Evolutionary conservation across 768 basidiomycete genomes (phyloP).

Genomic region (Pholiota conissans): DNA sequence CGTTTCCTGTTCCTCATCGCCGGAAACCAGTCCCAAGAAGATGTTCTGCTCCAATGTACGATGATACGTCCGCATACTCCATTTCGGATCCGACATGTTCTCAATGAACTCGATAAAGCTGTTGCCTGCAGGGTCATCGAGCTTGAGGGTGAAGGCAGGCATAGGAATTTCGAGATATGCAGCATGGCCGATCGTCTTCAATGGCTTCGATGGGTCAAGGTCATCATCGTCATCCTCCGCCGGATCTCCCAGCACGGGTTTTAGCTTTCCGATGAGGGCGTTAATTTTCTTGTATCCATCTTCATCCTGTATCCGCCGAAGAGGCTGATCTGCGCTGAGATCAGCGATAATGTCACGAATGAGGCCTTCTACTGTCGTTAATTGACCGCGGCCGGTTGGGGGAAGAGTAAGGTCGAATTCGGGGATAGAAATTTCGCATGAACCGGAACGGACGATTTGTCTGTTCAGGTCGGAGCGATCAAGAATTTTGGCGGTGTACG

Average conservation of each 20-base stretch:
- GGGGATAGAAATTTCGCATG: slow-evolving; percentile 80
- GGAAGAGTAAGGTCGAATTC: slow-evolving; percentile 93
- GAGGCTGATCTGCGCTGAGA: slow-evolving; percentile 77
- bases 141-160: slow-evolving; percentile 72
- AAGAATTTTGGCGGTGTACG: slow-evolving; percentile 81
- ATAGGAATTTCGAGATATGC: slow-evolving; percentile 52
- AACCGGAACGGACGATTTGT: slow-evolving; percentile 87
- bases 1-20: slow-evolving; percentile 35
- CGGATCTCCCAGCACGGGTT: slow-evolving; percentile 61
- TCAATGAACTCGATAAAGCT: slow-evolving; percentile 93
- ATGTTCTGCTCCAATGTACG: slow-evolving; percentile 82
- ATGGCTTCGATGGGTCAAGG: slow-evolving; percentile 25
- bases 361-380: slow-evolving; percentile 96
- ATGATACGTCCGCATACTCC: slow-evolving; percentile 83
- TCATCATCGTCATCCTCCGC: slow-evolving; percentile 52
- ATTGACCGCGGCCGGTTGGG: slow-evolving; percentile 76
- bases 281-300: slow-evolving; percentile 74
- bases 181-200: slow-evolving; percentile 20
- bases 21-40: slow-evolving; percentile 66
- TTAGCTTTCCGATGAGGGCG: slow-evolving; percentile 64
- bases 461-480: slow-evolving; percentile 81
- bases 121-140: slow-evolving; percentile 95
- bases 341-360: slow-evolving; percentile 81
- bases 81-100: slow-evolving; percentile 88
- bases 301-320: slow-evolving; percentile 79